Percentiles rank a stretch among this genome's conserved stretches.
Conservation (phyloP, 495 filamentous ascomycete species). For the Aspergillus kassunensis region DNA sequence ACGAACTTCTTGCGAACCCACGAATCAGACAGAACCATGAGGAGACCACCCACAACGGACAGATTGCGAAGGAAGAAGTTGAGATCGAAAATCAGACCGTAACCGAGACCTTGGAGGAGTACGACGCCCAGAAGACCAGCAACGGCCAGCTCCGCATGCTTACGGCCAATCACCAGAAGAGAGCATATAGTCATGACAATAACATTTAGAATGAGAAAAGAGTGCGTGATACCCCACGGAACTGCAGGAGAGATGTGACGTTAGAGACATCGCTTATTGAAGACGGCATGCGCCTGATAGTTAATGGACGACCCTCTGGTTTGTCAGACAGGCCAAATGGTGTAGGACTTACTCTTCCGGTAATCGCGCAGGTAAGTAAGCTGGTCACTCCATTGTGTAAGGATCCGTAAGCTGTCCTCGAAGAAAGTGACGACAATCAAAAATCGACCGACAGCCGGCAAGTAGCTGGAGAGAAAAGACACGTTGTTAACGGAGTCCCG, state of each 20-base stretch:
- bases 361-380: conserved; percentile 89
- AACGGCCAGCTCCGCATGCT: conserved; percentile 88
- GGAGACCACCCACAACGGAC: conserved; percentile 89
- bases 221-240: conserved; percentile 82
- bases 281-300: too few species aligned
- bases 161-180: conserved; percentile 80
- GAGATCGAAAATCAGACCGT: conserved; percentile 96
- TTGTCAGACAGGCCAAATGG: background rate
- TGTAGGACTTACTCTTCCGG: conserved; percentile 70
- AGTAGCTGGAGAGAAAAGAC: conserved; percentile 58
- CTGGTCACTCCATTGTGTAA: conserved; percentile 98
- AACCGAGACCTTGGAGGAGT: conserved; percentile 92
- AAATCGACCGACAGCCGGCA: conserved; percentile 93
- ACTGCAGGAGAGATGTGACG: conserved; percentile 48
- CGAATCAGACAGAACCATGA: conserved; percentile 97
- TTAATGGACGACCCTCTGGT: background rate
- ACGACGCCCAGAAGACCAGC: conserved; percentile 86
- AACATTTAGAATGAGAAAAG: conserved; percentile 90
- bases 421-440: conserved; percentile 98
- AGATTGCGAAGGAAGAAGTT: conserved; percentile 99
- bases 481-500: conserved; percentile 31
- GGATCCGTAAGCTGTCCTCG: conserved; percentile 90
- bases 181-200: conserved; percentile 84
- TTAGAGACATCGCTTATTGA: background rate
- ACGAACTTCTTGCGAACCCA: conserved; percentile 98